These are phyloP conservation scores for Diaporthe ilicicola DNA, from an alignment of 2,329 filamentous ascomycete species.

Conservation along the genomic window DNA sequence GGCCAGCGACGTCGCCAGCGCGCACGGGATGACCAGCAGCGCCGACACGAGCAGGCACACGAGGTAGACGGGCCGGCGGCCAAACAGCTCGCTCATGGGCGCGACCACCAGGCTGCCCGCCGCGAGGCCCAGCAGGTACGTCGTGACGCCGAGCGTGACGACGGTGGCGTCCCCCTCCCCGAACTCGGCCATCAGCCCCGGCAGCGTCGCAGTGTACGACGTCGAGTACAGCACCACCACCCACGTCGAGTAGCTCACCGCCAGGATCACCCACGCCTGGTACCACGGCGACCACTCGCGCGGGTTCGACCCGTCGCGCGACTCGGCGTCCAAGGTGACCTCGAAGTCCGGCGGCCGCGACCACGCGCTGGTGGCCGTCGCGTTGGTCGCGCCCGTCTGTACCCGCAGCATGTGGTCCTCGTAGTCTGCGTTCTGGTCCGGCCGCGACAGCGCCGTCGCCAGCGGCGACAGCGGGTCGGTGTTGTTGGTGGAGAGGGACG, in stretches of 20 bases:
- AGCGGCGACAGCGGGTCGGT: constrained; percentile 32
- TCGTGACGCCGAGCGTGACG: constrained; percentile 76
- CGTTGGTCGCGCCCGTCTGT: constrained; percentile 43
- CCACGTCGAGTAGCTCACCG: constrained; percentile 53
- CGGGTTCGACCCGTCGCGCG: constrained; percentile 66
- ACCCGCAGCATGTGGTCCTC: constrained; percentile 44
- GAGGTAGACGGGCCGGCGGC: constrained; percentile 71
- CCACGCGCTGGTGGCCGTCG: constrained; percentile 48
- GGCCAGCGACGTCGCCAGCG: constrained; percentile 68
- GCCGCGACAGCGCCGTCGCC: constrained; percentile 25
- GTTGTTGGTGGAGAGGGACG: constrained; percentile 24
- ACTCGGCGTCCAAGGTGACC: constrained; percentile 68
- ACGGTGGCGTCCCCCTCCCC: constrained; percentile 58
- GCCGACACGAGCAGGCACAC: constrained; percentile 69
- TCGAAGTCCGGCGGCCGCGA: constrained; percentile 67
- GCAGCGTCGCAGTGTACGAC: constrained; percentile 75
- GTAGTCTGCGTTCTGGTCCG: constrained; percentile 16
- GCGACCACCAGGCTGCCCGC: constrained; percentile 75
- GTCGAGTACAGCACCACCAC: constrained; percentile 74
- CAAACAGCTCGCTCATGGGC: constrained; percentile 74
- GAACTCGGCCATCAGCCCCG: constrained; percentile 73
- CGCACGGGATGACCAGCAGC: constrained; percentile 75
- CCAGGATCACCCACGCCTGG: constrained; percentile 49
- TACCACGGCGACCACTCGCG: constrained; percentile 70
- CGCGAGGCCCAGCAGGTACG: constrained; percentile 77